Percentiles rank a stretch among this genome's conserved stretches.
phyloP scores from a whole-genome alignment of 306 rosid genomes.

The Cicer judaicum region DNA sequence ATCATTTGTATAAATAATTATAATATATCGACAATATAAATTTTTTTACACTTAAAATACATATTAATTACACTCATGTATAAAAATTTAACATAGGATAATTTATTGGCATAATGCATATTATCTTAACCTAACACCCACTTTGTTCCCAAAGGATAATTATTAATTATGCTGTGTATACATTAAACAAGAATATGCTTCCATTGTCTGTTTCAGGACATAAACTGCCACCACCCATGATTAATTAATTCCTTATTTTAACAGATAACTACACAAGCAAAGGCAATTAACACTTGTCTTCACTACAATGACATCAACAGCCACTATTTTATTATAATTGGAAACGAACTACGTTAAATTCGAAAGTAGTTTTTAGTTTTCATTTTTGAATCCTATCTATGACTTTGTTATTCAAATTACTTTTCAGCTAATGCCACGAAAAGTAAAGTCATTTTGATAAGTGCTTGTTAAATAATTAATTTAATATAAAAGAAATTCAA shows the following conservation, averaged over 20 bases:
- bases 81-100: too few species aligned
- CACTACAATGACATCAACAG: conserved; percentile 44
- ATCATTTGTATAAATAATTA: too few species aligned
- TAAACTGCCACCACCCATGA: conserved; percentile 15
- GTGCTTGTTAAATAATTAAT: conserved; percentile 18
- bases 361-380: conserved; percentile 32
- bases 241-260: conserved; percentile 4
- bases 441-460: not conserved
- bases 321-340: conserved; percentile 38
- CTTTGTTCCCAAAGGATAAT: conserved; percentile 33
- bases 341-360: conserved; percentile 32
- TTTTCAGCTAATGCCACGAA: conserved; percentile 41
- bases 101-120: not conserved
- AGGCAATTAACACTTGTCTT: conserved; percentile 39
- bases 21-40: too few species aligned
- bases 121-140: conserved; percentile 37
- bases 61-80: too few species aligned
- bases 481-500: conserved; percentile 14
- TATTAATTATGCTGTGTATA: conserved; percentile 17
- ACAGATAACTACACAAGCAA: conserved; percentile 35
- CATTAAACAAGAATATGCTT: conserved; percentile 9
- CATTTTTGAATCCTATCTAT: conserved; percentile 10
- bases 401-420: conserved; percentile 8
- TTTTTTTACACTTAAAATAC: fast-evolving
- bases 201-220: conserved; percentile 28